Base-by-base conservation (phyloP, 495 filamentous ascomycete species). In the Penicillium arizonense region DNA sequence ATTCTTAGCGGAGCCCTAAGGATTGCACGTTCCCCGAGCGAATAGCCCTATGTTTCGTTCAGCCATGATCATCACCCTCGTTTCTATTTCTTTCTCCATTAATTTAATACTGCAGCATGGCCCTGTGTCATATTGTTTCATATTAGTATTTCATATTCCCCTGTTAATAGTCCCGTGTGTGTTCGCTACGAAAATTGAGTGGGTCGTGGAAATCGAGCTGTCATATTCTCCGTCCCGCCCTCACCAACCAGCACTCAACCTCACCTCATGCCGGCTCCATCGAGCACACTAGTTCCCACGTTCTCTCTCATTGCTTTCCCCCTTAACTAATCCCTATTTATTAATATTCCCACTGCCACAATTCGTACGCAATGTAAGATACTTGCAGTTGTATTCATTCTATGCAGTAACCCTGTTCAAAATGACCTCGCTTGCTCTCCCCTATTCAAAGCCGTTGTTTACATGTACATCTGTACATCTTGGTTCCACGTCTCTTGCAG, bases 201-300 rank as follows among this genome's bases (percentile, higher is more conserved):
- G 40, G 42, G 45, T 56, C 35, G 32, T 18, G 13, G 52, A 55
- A 59, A 66, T 51, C 53, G 71, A 75, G 70, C 70, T 75, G 69
- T 75, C 72, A 74, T 66, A 66, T 75, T 69, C 53, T 43, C 41
- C 52, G 39, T 59, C 49, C 56, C 57, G 56, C 49, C 58, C 58
- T 37, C 44, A 38, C 57, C 53, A 51, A 59, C 36, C 11, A 13
- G 21, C 36, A 50, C 33, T 41, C 47, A 42, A 8, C 36, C 9
- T 34, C 2, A 21, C 39, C 12, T 35, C 28, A 24, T 42, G 38
- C 21, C 18, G 39, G 41, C 43, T 43, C 53, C 53, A 53, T 53
- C 41, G n/a, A 42, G 30, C 55, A 47, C 38, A 60, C 55, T 58
- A 54, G 53, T 60, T 39, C 55, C 64, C 60, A 67, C 56, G 56